Conservation (phyloP, 2,329 filamentous ascomycete species). For the Botrytis hyacinthi region DNA sequence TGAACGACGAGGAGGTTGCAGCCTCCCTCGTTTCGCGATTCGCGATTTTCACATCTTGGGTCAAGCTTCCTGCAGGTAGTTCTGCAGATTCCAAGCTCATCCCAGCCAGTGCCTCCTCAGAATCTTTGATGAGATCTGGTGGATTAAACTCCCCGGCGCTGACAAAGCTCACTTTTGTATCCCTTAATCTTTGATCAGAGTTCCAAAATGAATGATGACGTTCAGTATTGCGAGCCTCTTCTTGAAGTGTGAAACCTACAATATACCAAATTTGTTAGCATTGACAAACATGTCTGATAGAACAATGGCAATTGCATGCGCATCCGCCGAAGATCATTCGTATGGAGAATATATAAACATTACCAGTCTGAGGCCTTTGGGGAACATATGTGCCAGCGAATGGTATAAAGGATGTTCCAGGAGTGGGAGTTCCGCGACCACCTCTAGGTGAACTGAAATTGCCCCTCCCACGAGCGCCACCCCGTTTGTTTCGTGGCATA, state of each 20-base stretch:
- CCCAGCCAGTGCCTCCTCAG: slow-evolving; percentile 36
- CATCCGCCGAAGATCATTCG: neutral
- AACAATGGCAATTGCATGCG: neutral
- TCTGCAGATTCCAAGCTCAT: slow-evolving; percentile 27
- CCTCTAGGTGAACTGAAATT: slow-evolving; percentile 23
- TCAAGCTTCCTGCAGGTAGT: slow-evolving; percentile 3
- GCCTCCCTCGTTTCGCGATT: slow-evolving; percentile 14
- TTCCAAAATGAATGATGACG: slow-evolving; percentile 48
- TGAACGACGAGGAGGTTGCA: slow-evolving; percentile 31
- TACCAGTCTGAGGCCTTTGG: slow-evolving; percentile 27
- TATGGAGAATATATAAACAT: neutral
- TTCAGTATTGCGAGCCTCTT: slow-evolving; percentile 59
- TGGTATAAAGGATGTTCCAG: slow-evolving; percentile 28
- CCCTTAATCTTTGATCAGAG: slow-evolving; percentile 50
- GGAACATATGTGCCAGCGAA: slow-evolving; percentile 28
- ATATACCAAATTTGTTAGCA: slow-evolving; percentile 1
- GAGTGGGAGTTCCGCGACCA: slow-evolving; percentile 16
- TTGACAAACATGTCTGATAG: neutral
- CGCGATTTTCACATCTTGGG: slow-evolving; percentile 11
- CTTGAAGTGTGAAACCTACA: slow-evolving; percentile 44
- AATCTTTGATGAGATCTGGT: slow-evolving; percentile 26
- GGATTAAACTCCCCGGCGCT: slow-evolving; percentile 52
- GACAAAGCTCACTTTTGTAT: slow-evolving; percentile 58
- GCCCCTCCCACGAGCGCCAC: slow-evolving; percentile 21
- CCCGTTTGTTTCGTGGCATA: slow-evolving; percentile 31